These are phyloP conservation scores for Streptanthus diversifolius DNA, from an alignment of 345 rosid species.

Conservation along the genomic window DNA sequence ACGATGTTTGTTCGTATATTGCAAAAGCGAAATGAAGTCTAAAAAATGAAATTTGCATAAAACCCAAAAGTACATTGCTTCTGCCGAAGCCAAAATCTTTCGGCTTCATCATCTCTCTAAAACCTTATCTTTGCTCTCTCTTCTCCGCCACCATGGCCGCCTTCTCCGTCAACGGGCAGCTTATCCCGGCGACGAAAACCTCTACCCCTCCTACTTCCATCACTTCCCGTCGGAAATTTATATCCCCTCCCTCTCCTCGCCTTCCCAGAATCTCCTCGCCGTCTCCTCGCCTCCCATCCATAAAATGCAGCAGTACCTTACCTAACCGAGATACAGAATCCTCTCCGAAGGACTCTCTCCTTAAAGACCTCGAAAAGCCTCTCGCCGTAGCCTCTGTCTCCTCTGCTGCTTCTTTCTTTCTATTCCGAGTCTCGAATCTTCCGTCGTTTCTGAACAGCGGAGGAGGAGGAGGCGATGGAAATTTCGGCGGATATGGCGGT, in stretches of 20 bases:
- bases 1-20: background rate
- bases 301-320: constrained; percentile 37
- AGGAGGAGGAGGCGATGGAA: constrained; percentile 36
- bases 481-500: constrained; percentile 50
- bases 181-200: constrained; percentile 32
- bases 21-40: background rate
- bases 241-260: constrained; percentile 27
- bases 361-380: constrained; percentile 44
- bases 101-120: constrained; percentile 20
- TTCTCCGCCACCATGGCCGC: constrained; percentile 44
- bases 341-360: constrained; percentile 17
- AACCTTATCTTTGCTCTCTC: constrained; percentile 24
- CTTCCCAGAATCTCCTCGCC: constrained; percentile 25
- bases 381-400: constrained; percentile 42
- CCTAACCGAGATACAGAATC: constrained; percentile 18
- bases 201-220: constrained; percentile 12
- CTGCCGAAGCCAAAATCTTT: constrained; percentile 21
- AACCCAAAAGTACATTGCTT: constrained; percentile 15
- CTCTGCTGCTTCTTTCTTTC: constrained; percentile 50
- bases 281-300: constrained; percentile 27
- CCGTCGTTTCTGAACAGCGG: constrained; percentile 35
- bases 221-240: constrained; percentile 15
- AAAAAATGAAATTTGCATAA: background rate
- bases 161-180: constrained; percentile 41
- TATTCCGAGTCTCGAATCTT: constrained; percentile 45